phyloP scores from a whole-genome alignment of 805 yeast genomes.

The Saturnispora saitoi region DNA sequence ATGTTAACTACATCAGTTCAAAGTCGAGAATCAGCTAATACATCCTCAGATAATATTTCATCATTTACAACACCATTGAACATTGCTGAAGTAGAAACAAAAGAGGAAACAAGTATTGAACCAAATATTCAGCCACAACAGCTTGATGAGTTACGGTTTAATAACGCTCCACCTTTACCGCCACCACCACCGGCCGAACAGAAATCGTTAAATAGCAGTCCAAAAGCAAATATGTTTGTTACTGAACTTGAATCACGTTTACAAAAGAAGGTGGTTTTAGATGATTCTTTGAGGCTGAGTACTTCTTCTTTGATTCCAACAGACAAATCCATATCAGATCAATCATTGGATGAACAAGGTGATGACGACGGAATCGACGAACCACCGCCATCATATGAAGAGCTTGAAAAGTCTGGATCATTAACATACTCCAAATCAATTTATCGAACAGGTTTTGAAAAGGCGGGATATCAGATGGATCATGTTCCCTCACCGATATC shows the following conservation, averaged over 20 bases:
- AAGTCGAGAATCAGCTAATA: not conserved
- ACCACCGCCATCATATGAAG: conserved; percentile 29
- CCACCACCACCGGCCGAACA: conserved; percentile 25
- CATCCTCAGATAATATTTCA: not conserved
- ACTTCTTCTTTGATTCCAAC: conserved; percentile 20
- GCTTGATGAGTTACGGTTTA: not conserved
- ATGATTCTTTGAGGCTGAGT: conserved; percentile 13
- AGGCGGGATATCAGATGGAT: conserved; percentile 28
- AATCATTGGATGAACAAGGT: conserved; percentile 9
- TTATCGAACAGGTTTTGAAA: conserved; percentile 30
- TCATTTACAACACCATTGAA: not conserved
- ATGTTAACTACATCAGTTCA: not conserved
- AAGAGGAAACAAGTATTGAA: not conserved
- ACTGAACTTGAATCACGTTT: conserved; percentile 6
- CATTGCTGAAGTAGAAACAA: not conserved
- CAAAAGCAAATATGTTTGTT: conserved; percentile 19
- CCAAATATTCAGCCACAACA: not conserved
- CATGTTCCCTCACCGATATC: conserved; percentile 16
- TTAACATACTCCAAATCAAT: conserved; percentile 28
- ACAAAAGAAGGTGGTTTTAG: not conserved
- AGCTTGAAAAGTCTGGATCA: conserved; percentile 27
- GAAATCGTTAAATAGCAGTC: conserved; percentile 19
- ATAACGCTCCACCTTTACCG: conserved; percentile 22
- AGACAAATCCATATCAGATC: conserved; percentile 18
- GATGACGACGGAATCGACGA: conserved; percentile 13